Conservation (phyloP, 1,284 basidiomycete genomes). For the Pholiota adiposa region DNA sequence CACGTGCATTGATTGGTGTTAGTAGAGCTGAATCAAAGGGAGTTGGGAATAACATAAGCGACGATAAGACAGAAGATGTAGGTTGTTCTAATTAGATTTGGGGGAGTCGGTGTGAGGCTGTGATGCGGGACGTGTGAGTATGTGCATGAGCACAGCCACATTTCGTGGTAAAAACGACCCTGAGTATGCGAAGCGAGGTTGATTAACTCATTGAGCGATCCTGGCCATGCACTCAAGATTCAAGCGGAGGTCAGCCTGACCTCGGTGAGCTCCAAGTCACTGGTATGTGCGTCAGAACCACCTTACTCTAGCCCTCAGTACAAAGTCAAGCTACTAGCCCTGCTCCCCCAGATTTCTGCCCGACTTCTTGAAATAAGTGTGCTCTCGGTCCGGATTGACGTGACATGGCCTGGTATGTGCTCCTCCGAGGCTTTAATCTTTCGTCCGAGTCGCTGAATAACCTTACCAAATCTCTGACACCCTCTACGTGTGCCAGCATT, state of each 20-base stretch:
- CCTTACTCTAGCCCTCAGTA: background rate
- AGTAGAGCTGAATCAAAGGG: too few species aligned
- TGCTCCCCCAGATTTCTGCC: background rate
- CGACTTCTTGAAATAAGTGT: background rate
- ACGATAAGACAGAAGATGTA: too few species aligned
- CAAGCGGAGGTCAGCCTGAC: background rate
- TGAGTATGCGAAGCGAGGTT: slow-evolving; percentile 1
- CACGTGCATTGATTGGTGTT: too few species aligned
- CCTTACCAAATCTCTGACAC: background rate
- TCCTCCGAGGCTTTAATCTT: slow-evolving; percentile 8
- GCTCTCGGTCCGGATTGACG: background rate
- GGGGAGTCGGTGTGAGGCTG: background rate
- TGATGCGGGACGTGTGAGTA: background rate
- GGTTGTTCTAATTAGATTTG: background rate
- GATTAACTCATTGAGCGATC: slow-evolving; percentile 3
- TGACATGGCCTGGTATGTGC: background rate
- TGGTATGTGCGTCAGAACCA: background rate
- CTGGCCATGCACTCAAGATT: background rate
- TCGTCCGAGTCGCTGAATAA: slow-evolving; percentile 2
- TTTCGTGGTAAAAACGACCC: slow-evolving; percentile 1
- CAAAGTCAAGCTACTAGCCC: background rate
- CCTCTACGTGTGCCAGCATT: background rate
- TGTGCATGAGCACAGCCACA: background rate
- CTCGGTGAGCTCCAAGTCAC: background rate
- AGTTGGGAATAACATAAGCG: too few species aligned